Conservation (phyloP, 2,329 filamentous ascomycete genomes). For the Pyricularia pennisetigena region DNA sequence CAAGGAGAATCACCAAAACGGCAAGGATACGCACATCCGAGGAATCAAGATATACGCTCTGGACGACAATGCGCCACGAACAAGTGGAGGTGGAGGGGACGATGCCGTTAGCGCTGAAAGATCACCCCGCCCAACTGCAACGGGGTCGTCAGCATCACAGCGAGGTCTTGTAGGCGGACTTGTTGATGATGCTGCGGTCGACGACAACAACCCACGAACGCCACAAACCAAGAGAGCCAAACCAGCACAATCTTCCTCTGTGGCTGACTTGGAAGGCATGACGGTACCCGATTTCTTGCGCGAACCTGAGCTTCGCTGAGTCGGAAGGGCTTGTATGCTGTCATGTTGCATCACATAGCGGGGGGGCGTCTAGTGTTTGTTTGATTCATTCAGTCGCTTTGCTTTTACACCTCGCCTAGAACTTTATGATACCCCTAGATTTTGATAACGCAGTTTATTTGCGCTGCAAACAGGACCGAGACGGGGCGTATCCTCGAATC, state of each 20-base stretch:
- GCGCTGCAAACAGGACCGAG: neutral
- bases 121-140: too few species aligned
- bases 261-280: conserved; percentile 17
- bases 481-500: neutral
- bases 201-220: neutral
- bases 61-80: conserved; percentile 35
- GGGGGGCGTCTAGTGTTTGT: neutral
- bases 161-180: neutral
- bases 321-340: neutral
- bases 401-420: neutral
- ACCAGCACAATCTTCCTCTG: neutral
- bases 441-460: neutral
- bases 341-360: neutral
- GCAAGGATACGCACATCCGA: conserved; percentile 95
- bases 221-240: neutral
- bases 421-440: neutral
- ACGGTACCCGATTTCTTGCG: conserved; percentile 28
- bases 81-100: conserved; percentile 16
- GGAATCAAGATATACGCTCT: conserved; percentile 77
- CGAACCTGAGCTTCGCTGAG: conserved; percentile 30
- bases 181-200: neutral
- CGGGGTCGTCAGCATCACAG: neutral
- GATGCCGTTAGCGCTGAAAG: neutral
- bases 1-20: conserved; percentile 96
- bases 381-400: neutral